Base-by-base conservation (phyloP, 192 early-diverging fungal genomes). In the Jimgerdemannia flammicorona region DNA sequence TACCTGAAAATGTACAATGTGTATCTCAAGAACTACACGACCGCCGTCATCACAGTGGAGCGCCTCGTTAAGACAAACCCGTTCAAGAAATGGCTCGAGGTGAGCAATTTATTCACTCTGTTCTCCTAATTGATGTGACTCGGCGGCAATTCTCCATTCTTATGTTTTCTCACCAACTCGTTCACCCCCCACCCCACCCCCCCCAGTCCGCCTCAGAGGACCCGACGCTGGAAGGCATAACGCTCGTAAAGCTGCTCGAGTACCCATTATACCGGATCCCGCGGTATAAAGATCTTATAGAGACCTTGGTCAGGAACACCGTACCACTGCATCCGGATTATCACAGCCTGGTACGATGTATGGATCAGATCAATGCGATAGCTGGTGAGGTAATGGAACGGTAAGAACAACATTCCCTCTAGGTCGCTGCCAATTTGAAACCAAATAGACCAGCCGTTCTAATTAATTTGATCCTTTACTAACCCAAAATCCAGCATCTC, bases 21-120 rank as follows among this genome's bases (percentile, higher is more conserved):
- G 20, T 81, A 76, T 64, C 43, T 78, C 20, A 67, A 78, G 11
- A 72, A 78, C 64, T 81, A 76, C 65, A 40, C 68, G 44, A 78
- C 67, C 59, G 63, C 68, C 4, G 44, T 81, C 68, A 70, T 71
- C 6, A 81, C 77, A 11, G 75, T 78, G 73, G 74, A 78, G 40
- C 11, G 77, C 17, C 43, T 81, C 17, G 49, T 42, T 18, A 59
- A 73, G 49, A 78, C 72, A 4, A 64, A 43, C 4, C 71, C 80
- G 4, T 81, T 81, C 65, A 72, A 75, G 63, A 81, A 81, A 67
- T 81, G 78, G 59, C 59, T 81, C 18, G 80, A 81, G 77, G 80
- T 74, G 75, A 72, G 65, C 19, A 64, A 69, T 69, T 19, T 29
- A 1, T 29, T 29, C 29, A 29, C 29, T 29, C 29, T 29, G 1